Base-by-base conservation (phyloP, 805 yeast genomes). In the Suhomyces pyralidae region DNA sequence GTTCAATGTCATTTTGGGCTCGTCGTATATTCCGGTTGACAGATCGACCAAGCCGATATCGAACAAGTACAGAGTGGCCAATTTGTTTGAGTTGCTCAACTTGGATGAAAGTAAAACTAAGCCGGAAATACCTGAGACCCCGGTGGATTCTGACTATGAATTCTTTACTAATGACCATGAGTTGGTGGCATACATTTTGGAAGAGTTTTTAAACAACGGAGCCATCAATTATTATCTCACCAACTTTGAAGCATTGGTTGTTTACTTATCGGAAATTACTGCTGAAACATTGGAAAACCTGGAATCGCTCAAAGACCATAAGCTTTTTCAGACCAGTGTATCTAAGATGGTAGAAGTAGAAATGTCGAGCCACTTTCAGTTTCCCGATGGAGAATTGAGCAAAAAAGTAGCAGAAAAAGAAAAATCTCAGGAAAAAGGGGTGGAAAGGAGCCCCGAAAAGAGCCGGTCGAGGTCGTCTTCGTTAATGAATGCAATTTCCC, bases 181-280 rank as follows among this genome's bases (percentile, higher is more conserved):
- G 19, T 54, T 74, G 30, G 60, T 70, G n/a, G 55, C 64, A 7
- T 63, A 60, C 52, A 61, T 74, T 9, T 61, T 61, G 49, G 48
- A 55, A 14, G 60, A 53, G 14, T 69, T 61, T 51, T 62, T 74
- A 42, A 74, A 74, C 56, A 65, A 63, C 26, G 78, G 79, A 1
- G 79, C 74, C 53, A 54, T 68, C 36, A 64, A 65, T 46, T 75
- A 66, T 52, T 74, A 73, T 55, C 59, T 74, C 28, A 74, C 79
- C 3, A 75, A 75, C 56, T 70, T 74, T 49, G 79, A 75, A 50
- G 79, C 79, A 3, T 67, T 71, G 15, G 60, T 73, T 12, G 67
- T 61, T 45, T 75, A 69, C 58, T 60, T 74, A 36, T 68, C 71
- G 52, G 72, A 69, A 46, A 67, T 73, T 5, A 69, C 76, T 1